These are phyloP conservation scores for Daldinia decipiens DNA, from an alignment of 495 filamentous ascomycete genomes.

Conservation along the genomic window DNA sequence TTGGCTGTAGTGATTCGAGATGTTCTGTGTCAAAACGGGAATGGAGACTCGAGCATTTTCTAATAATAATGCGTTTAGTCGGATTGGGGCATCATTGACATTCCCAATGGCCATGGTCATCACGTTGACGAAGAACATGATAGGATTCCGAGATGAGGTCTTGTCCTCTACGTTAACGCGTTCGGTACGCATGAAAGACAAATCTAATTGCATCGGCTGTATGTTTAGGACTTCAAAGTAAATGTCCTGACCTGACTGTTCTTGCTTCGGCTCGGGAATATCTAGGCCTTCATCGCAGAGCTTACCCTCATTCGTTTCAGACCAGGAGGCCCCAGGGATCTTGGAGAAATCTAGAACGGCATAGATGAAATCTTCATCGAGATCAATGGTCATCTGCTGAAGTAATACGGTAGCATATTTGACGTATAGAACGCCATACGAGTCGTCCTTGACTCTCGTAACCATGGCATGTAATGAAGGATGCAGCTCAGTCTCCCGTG, in stretches of 20 bases:
- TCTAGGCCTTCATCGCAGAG: slow-evolving; percentile 90
- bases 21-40: slow-evolving; percentile 80
- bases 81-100: slow-evolving; percentile 94
- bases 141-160: slow-evolving; percentile 84
- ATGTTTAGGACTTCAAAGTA: slow-evolving; percentile 98
- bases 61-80: slow-evolving; percentile 91
- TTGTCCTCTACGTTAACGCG: slow-evolving; percentile 96
- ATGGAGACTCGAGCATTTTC: slow-evolving; percentile 95
- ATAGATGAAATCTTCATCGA: slow-evolving; percentile 98
- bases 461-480: slow-evolving; percentile 92
- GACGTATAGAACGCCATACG: slow-evolving; percentile 97
- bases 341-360: slow-evolving; percentile 95
- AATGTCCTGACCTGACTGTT: slow-evolving; percentile 86
- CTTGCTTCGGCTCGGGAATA: slow-evolving; percentile 89
- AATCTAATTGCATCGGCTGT: slow-evolving; percentile 96
- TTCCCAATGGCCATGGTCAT: slow-evolving; percentile 99
- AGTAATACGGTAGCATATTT: slow-evolving; percentile 94
- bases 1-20: slow-evolving; percentile 94
- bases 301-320: slow-evolving; percentile 78
- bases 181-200: slow-evolving; percentile 97
- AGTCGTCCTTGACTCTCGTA: slow-evolving; percentile 96
- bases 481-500: slow-evolving; percentile 95
- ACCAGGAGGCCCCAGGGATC: slow-evolving; percentile 92
- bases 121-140: slow-evolving; percentile 98
- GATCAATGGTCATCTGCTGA: slow-evolving; percentile 97